Percentiles rank a stretch among this genome's conserved stretches.
Conservation (phyloP, 495 filamentous ascomycete species). For the Pyrenula massariospora region DNA sequence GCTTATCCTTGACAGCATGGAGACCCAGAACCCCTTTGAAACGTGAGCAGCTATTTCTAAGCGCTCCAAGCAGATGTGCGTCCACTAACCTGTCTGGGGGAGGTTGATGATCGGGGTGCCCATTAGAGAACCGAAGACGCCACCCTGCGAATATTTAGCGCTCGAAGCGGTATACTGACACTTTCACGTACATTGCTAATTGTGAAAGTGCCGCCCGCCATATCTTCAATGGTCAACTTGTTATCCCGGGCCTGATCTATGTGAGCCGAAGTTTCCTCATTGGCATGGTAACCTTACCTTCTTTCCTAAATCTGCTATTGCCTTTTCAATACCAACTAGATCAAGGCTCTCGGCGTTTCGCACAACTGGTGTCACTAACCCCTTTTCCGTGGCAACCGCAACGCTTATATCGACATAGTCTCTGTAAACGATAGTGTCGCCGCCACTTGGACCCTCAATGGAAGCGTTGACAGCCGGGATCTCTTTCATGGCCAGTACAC, state of each 20-base stretch:
- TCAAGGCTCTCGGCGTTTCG: conserved; percentile 85
- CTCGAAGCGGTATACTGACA: neutral
- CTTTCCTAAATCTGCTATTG: conserved; percentile 88
- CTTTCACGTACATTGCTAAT: conserved; percentile 73
- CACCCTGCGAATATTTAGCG: conserved; percentile 35
- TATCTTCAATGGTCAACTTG: conserved; percentile 98
- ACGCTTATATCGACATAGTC: conserved; percentile 98
- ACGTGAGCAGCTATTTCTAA: neutral
- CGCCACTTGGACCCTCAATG: conserved; percentile 88
- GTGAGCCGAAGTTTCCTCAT: conserved; percentile 1
- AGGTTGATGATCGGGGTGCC: conserved; percentile 99
- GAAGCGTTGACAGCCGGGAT: conserved; percentile 94
- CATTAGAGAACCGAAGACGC: conserved; percentile 75
- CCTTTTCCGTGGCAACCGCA: conserved; percentile 95
- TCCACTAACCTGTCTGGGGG: conserved; percentile 62
- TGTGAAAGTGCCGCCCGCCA: conserved; percentile 97
- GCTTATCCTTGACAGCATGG: conserved; percentile 95
- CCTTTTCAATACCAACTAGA: conserved; percentile 76
- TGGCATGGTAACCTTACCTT: conserved; percentile 45
- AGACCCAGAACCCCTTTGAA: conserved; percentile 76
- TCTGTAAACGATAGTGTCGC: conserved; percentile 94
- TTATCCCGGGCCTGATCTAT: conserved; percentile 66
- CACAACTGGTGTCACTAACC: conserved; percentile 91
- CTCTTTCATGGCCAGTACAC: conserved; percentile 86
- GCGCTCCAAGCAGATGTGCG: neutral